These are phyloP conservation scores for Fusarium subglutinans DNA, from an alignment of 2,329 filamentous ascomycete genomes.

Conservation along the genomic window DNA sequence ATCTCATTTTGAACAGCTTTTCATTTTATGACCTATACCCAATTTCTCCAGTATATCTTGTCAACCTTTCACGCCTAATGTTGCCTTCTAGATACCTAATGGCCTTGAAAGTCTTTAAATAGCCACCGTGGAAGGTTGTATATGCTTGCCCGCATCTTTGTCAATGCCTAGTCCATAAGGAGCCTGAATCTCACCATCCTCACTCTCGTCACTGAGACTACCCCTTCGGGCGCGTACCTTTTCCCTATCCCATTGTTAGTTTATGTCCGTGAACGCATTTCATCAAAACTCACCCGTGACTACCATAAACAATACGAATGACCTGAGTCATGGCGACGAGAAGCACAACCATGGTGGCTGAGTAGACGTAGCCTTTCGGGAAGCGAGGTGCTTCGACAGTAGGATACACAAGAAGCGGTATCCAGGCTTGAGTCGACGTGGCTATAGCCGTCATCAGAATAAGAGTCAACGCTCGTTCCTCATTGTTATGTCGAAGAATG, in stretches of 20 bases:
- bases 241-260: neutral
- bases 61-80: rapidly evolving
- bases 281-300: neutral
- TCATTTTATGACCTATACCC: too few species aligned
- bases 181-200: neutral
- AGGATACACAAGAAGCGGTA: neutral
- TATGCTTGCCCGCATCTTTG: neutral
- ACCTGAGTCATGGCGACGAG: neutral
- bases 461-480: neutral
- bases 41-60: rapidly evolving
- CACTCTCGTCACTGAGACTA: neutral
- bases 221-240: neutral
- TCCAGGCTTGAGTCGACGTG: neutral
- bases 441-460: neutral
- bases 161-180: neutral
- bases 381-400: neutral
- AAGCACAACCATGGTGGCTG: neutral
- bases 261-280: rapidly evolving
- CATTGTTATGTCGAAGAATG: neutral
- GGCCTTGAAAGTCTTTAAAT: too few species aligned
- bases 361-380: neutral
- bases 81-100: too few species aligned
- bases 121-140: neutral
- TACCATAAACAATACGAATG: neutral
- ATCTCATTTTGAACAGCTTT: too few species aligned